Evolutionary conservation across 257 asterid genomes (phyloP), one percentile per base, ranked within the genome.

Genomic region (Paulownia fortunei): DNA sequence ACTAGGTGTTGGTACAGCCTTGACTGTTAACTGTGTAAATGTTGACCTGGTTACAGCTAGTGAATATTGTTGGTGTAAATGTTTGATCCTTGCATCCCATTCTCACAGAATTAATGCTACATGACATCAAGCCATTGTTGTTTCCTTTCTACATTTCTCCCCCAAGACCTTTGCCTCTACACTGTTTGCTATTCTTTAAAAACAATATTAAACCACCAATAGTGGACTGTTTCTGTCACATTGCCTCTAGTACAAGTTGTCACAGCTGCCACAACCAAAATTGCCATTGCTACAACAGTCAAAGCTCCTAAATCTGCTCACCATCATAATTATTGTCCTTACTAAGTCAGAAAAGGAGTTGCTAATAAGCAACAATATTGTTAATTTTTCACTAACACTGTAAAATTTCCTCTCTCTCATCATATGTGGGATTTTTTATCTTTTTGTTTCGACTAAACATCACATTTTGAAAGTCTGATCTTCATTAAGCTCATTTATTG

Each of bases 361-460:
- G 54, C 19, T 64, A 12, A 19, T 7, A 34, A 32, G 49, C 3
- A 30, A 62, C 5, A 19, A 13, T 36, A 6, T 51, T 64, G 62
- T 76, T 51, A 21, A 76, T 58, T 24, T 76, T 62, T 52, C 30
- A 15, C 8, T 60, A 74, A 37, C 13, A 36, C 21, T 56, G 51
- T 10, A 52, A 49, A 7, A 18, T 41, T 62, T 34, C 63, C 12
- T 62, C 42, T 64, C 23, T 65, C 56, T 34, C 37, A 49, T 51
- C 46, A n/a, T 21, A 21, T 24, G 23, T 18, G 27, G 54, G 10
- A 30, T 4, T 37, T 64, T 4, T 34, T 37, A 51, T 9, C 32
- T 1, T n/a, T n/a, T n/a, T n/a, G n/a, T n/a, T n/a, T n/a, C n/a
- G n/a, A 37, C 32, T 18, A 18, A 8, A 18, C 32, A 30, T 30